Evolutionary conservation across 495 filamentous ascomycete species (phyloP), one percentile per base, ranked within the genome.

Genomic region (Aspergillus olivimuriae): DNA sequence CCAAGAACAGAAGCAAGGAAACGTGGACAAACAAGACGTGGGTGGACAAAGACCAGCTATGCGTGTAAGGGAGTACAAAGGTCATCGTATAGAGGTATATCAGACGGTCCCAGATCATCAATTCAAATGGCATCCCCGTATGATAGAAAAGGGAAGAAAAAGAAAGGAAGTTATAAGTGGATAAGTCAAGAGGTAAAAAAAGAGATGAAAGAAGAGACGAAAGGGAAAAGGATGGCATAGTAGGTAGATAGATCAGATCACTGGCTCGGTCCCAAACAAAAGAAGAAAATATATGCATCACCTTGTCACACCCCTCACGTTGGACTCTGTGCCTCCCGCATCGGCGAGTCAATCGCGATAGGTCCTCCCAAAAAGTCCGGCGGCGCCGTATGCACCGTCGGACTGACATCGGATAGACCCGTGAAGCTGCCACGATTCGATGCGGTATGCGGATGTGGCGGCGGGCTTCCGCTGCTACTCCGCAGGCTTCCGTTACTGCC

Each of bases 401-500:
- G 60, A 33, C 65, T 69, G 30, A 53, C 58, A 42, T 69, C 68
- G 4, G 63, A 62, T 4, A 64, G 51, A 10, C 48, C 55, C 34
- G 60, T 52, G 46, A 68, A 62, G 50, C 63, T 68, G 23, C 53
- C 59, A 23, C 63, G 62, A 33, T 69, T 55, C 7, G 68, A 66
- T 7, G 62, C 52, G 0, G 61, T 36, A 1, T 61, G 43, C 3
- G 58, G 55, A 46, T 68, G 62, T 2, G 66, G 66, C 23, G 68
- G 66, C 7, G 78, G 77, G 37, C 78, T 85, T 23, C 78, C 78
- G 33, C 80, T 78, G 51, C 76, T 76, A 46, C 79, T 86, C 18
- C 73, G 71, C 10, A 86, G 58, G 52, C 85, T 89, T 0, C 72
- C 81, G 52, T 87, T 82, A 48, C 86, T 90, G 0, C 86, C 86